Conservation (phyloP, 2,329 filamentous ascomycete genomes). For the Neocucurbitaria cava region DNA sequence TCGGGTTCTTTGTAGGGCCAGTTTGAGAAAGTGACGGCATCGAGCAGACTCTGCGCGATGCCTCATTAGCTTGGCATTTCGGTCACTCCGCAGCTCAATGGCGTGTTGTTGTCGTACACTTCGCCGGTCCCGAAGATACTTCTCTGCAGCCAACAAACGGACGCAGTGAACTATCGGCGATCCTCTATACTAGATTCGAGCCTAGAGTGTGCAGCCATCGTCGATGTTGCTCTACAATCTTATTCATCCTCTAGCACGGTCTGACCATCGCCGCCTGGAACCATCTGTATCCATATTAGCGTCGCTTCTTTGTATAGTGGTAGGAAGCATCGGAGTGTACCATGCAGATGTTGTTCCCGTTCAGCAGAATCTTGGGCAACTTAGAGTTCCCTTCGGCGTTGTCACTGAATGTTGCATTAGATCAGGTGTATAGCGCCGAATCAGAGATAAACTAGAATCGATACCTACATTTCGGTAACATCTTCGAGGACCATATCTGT, state of each 20-base stretch:
- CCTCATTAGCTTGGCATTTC: not conserved
- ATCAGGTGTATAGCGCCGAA: too few species aligned
- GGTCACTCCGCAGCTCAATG: not conserved
- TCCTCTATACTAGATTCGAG: not conserved
- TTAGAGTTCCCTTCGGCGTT: slow-evolving; percentile 84
- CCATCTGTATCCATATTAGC: slow-evolving; percentile 35
- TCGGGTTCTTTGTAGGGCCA: not conserved
- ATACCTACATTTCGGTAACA: slow-evolving; percentile 88
- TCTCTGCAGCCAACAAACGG: not conserved
- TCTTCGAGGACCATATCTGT: slow-evolving; percentile 98
- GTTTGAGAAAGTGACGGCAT: not conserved
- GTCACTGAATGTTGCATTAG: slow-evolving; percentile 67
- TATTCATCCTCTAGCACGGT: slow-evolving; percentile 36
- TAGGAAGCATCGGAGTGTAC: slow-evolving; percentile 56
- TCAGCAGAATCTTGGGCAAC: slow-evolving; percentile 91
- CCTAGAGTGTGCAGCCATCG: not conserved
- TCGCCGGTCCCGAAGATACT: not conserved
- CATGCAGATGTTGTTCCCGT: slow-evolving; percentile 99
- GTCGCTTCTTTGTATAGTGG: not conserved
- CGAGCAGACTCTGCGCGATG: not conserved
- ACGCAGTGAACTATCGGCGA: not conserved
- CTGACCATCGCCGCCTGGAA: slow-evolving; percentile 43
- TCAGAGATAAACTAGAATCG: not conserved
- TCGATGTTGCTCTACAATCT: not conserved
- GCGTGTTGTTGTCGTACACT: not conserved